Conservation (phyloP, 805 yeast species). For the Yarrowia porcina region DNA sequence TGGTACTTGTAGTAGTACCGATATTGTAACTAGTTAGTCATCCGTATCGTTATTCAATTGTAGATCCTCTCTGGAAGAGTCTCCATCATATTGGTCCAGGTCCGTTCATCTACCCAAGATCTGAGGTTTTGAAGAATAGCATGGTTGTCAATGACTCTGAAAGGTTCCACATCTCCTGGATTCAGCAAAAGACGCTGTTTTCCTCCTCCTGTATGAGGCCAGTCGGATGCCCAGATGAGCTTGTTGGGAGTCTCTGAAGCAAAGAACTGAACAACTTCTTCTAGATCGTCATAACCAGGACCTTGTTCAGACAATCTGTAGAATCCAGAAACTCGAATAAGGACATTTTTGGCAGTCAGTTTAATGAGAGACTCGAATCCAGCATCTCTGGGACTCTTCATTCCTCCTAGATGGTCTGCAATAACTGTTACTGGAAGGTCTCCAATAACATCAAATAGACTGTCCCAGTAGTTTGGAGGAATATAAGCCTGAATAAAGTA, state of each 20-base stretch:
- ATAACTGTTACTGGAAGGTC: conserved; percentile 11
- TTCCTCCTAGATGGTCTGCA: conserved; percentile 23
- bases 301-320: conserved; percentile 17
- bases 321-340: conserved; percentile 12
- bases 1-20: no score
- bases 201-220: conserved; percentile 25
- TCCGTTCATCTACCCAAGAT: conserved; percentile 5
- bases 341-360: not conserved
- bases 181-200: not conserved
- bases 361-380: conserved; percentile 18
- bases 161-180: conserved; percentile 3
- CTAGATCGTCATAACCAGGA: conserved; percentile 10
- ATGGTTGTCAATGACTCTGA: not conserved
- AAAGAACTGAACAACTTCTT: conserved; percentile 4
- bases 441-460: conserved; percentile 14
- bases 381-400: not conserved
- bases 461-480: conserved; percentile 15
- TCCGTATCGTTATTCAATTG: not conserved
- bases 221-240: conserved; percentile 17
- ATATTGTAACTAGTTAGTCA: no score
- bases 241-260: conserved; percentile 17
- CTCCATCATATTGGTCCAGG: conserved; percentile 23
- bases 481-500: conserved; percentile 23
- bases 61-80: not conserved
- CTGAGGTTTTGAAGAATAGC: conserved; percentile 3